Conservation (phyloP, 345 rosid species). For the Kandelia obovata region DNA sequence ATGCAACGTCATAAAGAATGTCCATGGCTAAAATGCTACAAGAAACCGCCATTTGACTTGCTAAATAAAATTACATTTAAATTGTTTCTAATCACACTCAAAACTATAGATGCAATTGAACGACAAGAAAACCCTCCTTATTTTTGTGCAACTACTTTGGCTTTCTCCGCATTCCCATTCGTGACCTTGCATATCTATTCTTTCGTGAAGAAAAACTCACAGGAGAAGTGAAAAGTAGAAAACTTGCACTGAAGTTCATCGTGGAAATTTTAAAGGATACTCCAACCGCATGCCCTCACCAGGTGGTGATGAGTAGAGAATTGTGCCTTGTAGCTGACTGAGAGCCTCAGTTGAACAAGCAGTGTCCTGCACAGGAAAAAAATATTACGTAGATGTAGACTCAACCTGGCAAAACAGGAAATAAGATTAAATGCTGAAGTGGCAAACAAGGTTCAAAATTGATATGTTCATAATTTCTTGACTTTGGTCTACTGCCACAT, state of each 20-base stretch:
- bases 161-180: slow-evolving; percentile 87
- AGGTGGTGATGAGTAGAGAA: slow-evolving; percentile 62
- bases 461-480: too few species aligned
- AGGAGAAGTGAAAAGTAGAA: not conserved
- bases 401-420: too few species aligned
- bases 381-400: too few species aligned
- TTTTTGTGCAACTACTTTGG: slow-evolving; percentile 10
- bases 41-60: not conserved
- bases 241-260: not conserved
- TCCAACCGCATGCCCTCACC: slow-evolving; percentile 81
- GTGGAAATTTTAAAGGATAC: slow-evolving; percentile 57
- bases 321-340: slow-evolving; percentile 67
- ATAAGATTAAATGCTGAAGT: too few species aligned
- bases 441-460: too few species aligned
- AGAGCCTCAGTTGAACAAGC: slow-evolving; percentile 67
- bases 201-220: not conserved
- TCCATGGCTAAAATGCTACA: not conserved
- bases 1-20: not conserved
- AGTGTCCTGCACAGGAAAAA: slow-evolving; percentile 47
- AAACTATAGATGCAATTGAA: not conserved
- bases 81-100: not conserved
- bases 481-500: too few species aligned
- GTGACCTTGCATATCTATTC: slow-evolving; percentile 74
- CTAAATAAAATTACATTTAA: not conserved
- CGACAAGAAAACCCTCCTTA: not conserved